Percentiles rank a stretch among this genome's conserved stretches.
phyloP scores from a whole-genome alignment of 768 basidiomycete genomes.

The Macrolepiota fuliginosa region DNA sequence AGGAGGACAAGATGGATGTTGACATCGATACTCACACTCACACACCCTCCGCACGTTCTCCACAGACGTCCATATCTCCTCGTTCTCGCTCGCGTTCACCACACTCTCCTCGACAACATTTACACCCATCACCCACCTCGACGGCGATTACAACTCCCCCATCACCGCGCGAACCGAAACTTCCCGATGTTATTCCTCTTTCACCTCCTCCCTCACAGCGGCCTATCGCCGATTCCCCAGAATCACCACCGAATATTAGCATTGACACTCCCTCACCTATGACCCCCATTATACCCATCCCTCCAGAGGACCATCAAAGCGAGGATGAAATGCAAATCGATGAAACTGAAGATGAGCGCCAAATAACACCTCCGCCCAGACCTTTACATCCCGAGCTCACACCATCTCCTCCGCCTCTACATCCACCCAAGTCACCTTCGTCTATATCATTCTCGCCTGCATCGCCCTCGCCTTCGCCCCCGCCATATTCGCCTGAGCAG shows the following conservation, averaged over 20 bases:
- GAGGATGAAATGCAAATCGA: neutral
- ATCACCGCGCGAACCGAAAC: slow-evolving; percentile 6
- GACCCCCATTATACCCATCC: neutral
- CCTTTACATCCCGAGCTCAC: neutral
- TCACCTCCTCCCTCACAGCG: neutral
- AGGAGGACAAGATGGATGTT: neutral
- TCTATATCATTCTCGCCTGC: neutral
- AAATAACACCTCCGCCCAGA: neutral
- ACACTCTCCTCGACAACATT: neutral
- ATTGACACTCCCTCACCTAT: slow-evolving; percentile 10
- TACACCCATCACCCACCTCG: neutral
- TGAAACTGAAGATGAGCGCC: neutral
- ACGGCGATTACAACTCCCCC: slow-evolving; percentile 1
- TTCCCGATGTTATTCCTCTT: slow-evolving; percentile 2
- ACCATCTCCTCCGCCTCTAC: neutral
- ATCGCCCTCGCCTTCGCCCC: neutral
- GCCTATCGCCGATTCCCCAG: slow-evolving; percentile 12
- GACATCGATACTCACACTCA: neutral
- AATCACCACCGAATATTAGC: slow-evolving; percentile 11
- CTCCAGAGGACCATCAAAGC: neutral
- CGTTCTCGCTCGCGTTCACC: slow-evolving; percentile 1
- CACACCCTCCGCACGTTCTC: neutral
- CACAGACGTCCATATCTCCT: neutral
- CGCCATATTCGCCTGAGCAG: neutral
- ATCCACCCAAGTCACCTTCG: neutral